Evolutionary conservation across 139 green algal genomes (phyloP).

Genomic region (Nannochloris sp.): DNA sequence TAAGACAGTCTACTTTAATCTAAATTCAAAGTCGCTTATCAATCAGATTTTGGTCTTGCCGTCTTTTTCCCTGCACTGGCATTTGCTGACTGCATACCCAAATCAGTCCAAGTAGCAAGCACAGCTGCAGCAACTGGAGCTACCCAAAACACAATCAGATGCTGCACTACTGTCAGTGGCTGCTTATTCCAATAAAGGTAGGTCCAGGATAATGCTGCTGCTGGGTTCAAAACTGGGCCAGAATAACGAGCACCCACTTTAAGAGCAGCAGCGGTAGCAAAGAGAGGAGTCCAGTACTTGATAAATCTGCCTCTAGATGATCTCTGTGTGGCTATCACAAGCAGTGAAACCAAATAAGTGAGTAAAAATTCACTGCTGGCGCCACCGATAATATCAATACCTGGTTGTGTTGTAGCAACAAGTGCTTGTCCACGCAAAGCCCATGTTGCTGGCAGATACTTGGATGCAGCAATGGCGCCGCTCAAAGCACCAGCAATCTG

Average conservation of each 20-base stretch:
- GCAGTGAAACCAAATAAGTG: background rate
- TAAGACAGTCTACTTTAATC: too few relatives aligned
- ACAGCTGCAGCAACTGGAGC: background rate
- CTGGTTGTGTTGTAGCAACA: background rate
- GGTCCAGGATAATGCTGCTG: background rate
- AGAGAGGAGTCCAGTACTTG: background rate
- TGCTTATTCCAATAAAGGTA: background rate
- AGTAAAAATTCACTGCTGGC: background rate
- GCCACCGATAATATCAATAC: background rate
- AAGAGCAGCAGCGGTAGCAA: background rate
- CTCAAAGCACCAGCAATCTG: background rate
- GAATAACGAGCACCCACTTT: background rate
- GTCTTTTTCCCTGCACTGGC: too few relatives aligned
- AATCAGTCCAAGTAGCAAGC: background rate
- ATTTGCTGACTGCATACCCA: background rate
- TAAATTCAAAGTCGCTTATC: too few relatives aligned
- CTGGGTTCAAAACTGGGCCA: background rate
- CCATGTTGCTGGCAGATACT: background rate
- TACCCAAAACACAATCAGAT: background rate
- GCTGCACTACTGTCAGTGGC: background rate
- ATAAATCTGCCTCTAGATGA: background rate
- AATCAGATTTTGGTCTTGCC: too few relatives aligned
- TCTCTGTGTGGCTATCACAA: background rate
- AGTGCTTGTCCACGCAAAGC: background rate
- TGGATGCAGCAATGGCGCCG: background rate